Evolutionary conservation across 2,329 filamentous ascomycete species (phyloP).

Genomic region (Lachnellula subtilissima): DNA sequence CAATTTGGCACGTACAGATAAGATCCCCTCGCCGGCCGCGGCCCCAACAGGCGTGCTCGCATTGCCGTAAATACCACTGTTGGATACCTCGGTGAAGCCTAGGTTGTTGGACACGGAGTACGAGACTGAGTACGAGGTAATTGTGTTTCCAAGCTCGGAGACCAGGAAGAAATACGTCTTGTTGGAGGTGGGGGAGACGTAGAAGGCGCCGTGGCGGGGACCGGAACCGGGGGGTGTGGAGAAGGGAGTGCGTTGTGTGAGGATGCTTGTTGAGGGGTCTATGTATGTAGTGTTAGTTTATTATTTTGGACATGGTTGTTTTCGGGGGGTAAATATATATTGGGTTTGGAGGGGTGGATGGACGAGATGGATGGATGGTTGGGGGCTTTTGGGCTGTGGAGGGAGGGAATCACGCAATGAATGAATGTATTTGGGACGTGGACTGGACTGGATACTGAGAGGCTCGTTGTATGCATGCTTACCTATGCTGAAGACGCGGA

Average conservation of each 20-base stretch:
- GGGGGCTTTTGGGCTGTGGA: conserved; percentile 48
- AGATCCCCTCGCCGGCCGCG: conserved; percentile 50
- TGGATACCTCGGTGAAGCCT: conserved; percentile 44
- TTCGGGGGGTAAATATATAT: not conserved
- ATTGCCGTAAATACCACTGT: conserved; percentile 44
- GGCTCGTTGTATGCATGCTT: not conserved
- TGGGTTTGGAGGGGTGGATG: conserved; percentile 29
- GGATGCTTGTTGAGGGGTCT: conserved; percentile 29
- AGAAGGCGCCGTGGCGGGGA: conserved; percentile 51
- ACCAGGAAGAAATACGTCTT: conserved; percentile 37
- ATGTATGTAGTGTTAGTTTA: not conserved
- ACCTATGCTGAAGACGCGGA: conserved; percentile 43
- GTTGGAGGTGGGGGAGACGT: not conserved
- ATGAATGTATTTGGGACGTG: not conserved
- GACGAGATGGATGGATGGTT: conserved; percentile 41
- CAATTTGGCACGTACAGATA: conserved; percentile 46
- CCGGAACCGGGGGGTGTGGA: conserved; percentile 39
- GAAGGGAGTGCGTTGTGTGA: conserved; percentile 36
- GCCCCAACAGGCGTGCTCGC: conserved; percentile 38
- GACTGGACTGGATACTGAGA: too few species aligned
- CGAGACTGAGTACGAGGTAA: conserved; percentile 49
- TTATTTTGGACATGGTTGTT: not conserved
- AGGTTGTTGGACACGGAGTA: conserved; percentile 43
- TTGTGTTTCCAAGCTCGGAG: conserved; percentile 42
- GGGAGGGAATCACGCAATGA: conserved; percentile 11